Base-by-base conservation (phyloP, 2,329 filamentous ascomycete genomes). In the Cladosporium velox region DNA sequence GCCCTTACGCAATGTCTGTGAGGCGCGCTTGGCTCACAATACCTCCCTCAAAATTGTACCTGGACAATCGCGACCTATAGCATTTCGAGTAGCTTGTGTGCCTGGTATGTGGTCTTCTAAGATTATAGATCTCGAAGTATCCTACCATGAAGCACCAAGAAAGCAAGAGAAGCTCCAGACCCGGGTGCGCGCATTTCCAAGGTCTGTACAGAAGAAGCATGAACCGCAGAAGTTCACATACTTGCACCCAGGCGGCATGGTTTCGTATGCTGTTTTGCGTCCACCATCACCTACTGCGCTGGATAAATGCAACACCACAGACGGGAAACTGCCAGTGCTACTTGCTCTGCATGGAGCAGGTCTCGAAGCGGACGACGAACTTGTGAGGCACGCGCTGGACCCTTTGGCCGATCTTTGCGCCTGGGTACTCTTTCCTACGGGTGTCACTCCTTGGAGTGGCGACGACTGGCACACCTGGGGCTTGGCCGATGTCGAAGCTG, bases 391-490 rank as follows among this genome's bases (percentile, higher is more conserved):
- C 63, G 79, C 81, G 66, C 74, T 88, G 38, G 81, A 86, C 71
- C 75, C 77, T 24, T 76, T 85, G 1, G 79, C 83, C 26, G 81
- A 86, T 66, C 74, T 87, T 26, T 84, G 82, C 67, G 81, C 84
- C 2, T 88, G 85, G 84, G 77, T 83, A 1, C 61, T 88, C 18
- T 83, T 85, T 69, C 85, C 86, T 11, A 84, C 82, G 3, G 86
- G 86, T 26, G 84, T 84, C 18, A 87, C 85, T 21, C 75, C 83
- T 6, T 88, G 86, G 86, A 85, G 83, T 69, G 82, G 83, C 28
- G 86, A 88, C 73, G 86, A 88, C 70, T 88, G 86, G 86, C 86
- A 87, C 71, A 81, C 77, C 5, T 88, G 85, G 84, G 86, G 85
- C 0, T 82, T 84, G 69, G 78, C 82, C 24, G 86, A 88, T 73